phyloP scores from a whole-genome alignment of 139 green algal species.

The Volvox africanus region DNA sequence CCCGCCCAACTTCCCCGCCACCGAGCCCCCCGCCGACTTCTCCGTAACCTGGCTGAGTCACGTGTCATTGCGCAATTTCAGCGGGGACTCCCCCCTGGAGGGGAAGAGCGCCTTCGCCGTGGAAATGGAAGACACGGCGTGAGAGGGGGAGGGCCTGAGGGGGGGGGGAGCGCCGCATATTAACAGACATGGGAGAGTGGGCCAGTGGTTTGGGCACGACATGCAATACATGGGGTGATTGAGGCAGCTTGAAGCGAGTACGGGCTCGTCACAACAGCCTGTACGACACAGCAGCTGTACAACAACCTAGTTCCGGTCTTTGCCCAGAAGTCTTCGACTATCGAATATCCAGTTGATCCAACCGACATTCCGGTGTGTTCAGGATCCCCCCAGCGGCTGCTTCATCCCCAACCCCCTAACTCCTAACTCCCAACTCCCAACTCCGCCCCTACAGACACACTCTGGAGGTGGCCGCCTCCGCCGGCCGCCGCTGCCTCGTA shows the following conservation, averaged over 20 bases:
- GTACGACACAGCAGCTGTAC: too few relatives aligned
- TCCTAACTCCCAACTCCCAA: not conserved
- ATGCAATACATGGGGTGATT: too few relatives aligned
- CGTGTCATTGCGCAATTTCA: slow-evolving; percentile 67
- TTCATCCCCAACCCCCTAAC: not conserved
- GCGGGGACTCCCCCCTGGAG: slow-evolving; percentile 86
- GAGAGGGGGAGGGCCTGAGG: not conserved
- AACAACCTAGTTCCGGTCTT: not conserved
- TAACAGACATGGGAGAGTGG: too few relatives aligned
- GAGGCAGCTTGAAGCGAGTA: not conserved
- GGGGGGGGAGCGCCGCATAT: not conserved
- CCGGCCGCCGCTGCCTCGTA: slow-evolving; percentile 71
- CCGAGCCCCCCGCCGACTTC: not conserved
- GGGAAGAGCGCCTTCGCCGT: slow-evolving; percentile 86
- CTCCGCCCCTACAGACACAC: not conserved
- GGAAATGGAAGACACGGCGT: slow-evolving; percentile 87
- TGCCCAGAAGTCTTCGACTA: too few relatives aligned
- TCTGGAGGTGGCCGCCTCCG: not conserved
- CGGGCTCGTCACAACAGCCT: not conserved
- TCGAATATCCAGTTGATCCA: too few relatives aligned
- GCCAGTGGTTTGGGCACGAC: not conserved
- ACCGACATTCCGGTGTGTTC: too few relatives aligned
- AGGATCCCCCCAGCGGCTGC: too few relatives aligned
- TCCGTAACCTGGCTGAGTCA: not conserved
- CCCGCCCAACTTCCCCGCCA: not conserved